A percentile compares a stretch with the other conserved stretches of the same genome.
These are phyloP conservation scores for Neonectria punicea DNA, from an alignment of 2,329 filamentous ascomycete genomes.

Conservation along the genomic window DNA sequence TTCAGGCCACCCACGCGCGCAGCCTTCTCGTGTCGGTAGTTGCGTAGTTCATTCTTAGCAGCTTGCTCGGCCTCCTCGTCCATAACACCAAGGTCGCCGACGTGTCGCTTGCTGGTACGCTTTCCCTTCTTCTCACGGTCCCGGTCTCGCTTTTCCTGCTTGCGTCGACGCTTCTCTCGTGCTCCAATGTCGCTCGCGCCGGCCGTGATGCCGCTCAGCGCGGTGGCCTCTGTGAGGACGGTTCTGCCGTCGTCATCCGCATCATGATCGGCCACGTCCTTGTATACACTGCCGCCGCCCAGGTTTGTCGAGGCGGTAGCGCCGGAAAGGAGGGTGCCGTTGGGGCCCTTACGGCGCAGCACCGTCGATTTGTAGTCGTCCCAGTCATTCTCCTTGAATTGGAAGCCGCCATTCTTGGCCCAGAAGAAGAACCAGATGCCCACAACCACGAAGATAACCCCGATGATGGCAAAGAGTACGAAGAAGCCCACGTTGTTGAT, in stretches of 20 bases:
- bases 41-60: slow-evolving; percentile 76
- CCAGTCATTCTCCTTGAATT: slow-evolving; percentile 89
- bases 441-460: slow-evolving; percentile 76
- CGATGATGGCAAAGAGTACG: slow-evolving; percentile 86
- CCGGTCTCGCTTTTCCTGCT: slow-evolving; percentile 59
- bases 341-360: slow-evolving; percentile 85
- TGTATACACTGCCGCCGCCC: slow-evolving; percentile 88
- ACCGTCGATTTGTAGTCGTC: slow-evolving; percentile 98
- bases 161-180: slow-evolving; percentile 66
- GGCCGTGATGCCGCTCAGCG: slow-evolving; percentile 65
- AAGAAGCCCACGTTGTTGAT: slow-evolving; percentile 80
- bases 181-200: slow-evolving; percentile 66
- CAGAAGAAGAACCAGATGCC: slow-evolving; percentile 99
- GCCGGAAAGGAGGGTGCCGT: slow-evolving; percentile 85
- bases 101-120: slow-evolving; percentile 56
- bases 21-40: slow-evolving; percentile 86
- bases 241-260: slow-evolving; percentile 63
- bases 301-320: slow-evolving; percentile 85
- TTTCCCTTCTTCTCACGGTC: slow-evolving; percentile 55
- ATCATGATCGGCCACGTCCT: slow-evolving; percentile 70
- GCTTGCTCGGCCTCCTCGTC: slow-evolving; percentile 72
- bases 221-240: slow-evolving; percentile 57
- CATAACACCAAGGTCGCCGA: slow-evolving; percentile 69
- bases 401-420: slow-evolving; percentile 95
- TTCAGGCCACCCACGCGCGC: slow-evolving; percentile 92